Conservation (phyloP, 176 grass and related monocot genomes). For the Avena sativa region DNA sequence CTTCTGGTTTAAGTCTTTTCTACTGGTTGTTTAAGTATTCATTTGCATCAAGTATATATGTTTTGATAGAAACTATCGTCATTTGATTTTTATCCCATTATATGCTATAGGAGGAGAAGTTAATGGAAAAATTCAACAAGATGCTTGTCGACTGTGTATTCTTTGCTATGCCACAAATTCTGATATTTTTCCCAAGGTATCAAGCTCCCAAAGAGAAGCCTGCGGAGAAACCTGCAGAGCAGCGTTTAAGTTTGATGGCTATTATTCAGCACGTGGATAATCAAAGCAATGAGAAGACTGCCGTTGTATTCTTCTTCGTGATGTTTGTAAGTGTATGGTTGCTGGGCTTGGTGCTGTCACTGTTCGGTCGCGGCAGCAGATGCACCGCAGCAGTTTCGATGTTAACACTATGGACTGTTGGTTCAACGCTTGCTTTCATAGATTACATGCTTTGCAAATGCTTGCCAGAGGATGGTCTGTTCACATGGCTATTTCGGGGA, state of each 20-base stretch:
- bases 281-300: not conserved
- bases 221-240: not conserved
- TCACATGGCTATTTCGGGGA: not conserved
- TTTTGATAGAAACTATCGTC: not conserved
- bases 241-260: not conserved
- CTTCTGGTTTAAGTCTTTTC: not conserved
- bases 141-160: not conserved
- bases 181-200: not conserved
- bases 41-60: not conserved
- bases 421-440: not conserved
- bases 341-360: not conserved
- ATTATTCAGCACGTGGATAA: not conserved
- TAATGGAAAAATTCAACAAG: not conserved
- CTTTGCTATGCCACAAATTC: not conserved
- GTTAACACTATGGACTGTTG: not conserved
- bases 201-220: not conserved
- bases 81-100: not conserved
- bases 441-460: not conserved
- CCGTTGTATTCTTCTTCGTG: not conserved
- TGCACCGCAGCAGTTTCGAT: not conserved
- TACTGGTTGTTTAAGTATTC: not conserved
- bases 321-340: not conserved
- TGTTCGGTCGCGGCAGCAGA: not conserved
- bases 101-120: not conserved
- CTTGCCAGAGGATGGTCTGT: not conserved